Evolutionary conservation across 805 yeast genomes (phyloP).

Genomic region (Metahyphopichia silvanorum): DNA sequence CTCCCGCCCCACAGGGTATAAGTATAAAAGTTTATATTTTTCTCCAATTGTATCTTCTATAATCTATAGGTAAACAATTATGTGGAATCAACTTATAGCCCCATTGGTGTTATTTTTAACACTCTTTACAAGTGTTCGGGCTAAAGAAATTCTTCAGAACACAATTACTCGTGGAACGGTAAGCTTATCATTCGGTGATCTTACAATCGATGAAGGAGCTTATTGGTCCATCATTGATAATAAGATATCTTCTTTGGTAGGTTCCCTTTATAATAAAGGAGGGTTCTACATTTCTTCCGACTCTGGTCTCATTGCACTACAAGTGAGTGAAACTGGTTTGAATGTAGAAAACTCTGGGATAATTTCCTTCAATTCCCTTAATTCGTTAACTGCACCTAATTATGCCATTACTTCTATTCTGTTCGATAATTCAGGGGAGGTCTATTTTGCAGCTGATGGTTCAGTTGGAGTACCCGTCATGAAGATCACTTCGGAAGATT

Average conservation of each 20-base stretch:
- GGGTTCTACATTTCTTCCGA: conserved; percentile 14
- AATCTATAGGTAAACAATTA: neutral
- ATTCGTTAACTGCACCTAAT: conserved; percentile 10
- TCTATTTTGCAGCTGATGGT: conserved; percentile 12
- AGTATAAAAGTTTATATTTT: neutral
- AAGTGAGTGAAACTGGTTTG: conserved; percentile 7
- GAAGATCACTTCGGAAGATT: conserved; percentile 8
- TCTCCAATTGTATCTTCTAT: neutral
- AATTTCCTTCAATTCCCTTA: conserved; percentile 13
- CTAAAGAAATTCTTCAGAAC: neutral
- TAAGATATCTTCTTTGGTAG: conserved; percentile 8
- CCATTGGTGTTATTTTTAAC: neutral
- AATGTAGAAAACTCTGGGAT: conserved; percentile 17
- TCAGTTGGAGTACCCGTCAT: conserved; percentile 8
- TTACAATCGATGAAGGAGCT: conserved; percentile 9
- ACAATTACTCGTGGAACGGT: neutral
- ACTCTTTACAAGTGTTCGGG: neutral
- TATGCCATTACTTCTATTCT: conserved; percentile 7
- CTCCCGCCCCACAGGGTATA: neutral
- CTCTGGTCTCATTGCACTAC: conserved; percentile 8
- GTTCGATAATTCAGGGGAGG: conserved; percentile 14
- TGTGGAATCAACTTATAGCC: neutral
- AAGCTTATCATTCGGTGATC: conserved; percentile 4
- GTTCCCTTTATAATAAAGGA: conserved; percentile 11
- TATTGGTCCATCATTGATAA: conserved; percentile 15